Conservation (phyloP, 108 stramenopile species). For the Licmophora abbreviata region DNA sequence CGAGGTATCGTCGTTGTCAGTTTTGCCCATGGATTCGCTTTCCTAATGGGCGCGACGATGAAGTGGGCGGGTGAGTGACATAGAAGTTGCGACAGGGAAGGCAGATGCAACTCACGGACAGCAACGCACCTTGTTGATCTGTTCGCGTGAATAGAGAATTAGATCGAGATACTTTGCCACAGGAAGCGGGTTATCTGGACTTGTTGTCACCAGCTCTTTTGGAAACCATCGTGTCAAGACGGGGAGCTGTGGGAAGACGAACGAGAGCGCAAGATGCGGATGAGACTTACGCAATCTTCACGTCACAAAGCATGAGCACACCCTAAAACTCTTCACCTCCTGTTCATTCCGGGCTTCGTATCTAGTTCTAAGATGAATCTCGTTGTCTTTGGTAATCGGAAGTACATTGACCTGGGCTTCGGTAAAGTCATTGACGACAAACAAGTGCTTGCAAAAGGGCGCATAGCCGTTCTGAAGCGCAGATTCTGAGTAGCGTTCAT, state of each 20-base stretch:
- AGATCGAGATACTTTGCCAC: slow-evolving; percentile 86
- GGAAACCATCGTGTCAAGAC: slow-evolving; percentile 82
- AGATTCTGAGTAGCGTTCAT: slow-evolving; percentile 45
- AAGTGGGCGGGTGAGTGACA: neutral
- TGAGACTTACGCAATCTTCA: neutral
- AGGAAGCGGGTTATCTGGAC: slow-evolving; percentile 39
- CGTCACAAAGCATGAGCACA: slow-evolving; percentile 5
- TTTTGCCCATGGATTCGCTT: slow-evolving; percentile 77
- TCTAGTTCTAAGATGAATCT: slow-evolving; percentile 61
- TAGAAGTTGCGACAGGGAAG: neutral
- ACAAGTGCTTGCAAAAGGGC: slow-evolving; percentile 98
- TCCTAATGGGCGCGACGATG: slow-evolving; percentile 3
- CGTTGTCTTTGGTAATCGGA: slow-evolving; percentile 75
- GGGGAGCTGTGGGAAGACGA: slow-evolving; percentile 35
- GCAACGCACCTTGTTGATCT: slow-evolving; percentile 70
- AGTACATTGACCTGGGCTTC: slow-evolving; percentile 65
- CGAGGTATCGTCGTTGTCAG: slow-evolving; percentile 29
- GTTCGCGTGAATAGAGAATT: slow-evolving; percentile 92
- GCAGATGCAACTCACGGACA: neutral
- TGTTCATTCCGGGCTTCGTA: slow-evolving; percentile 88
- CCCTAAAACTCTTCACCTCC: slow-evolving; percentile 26
- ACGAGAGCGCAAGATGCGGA: neutral
- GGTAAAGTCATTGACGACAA: slow-evolving; percentile 83
- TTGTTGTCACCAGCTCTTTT: slow-evolving; percentile 29
- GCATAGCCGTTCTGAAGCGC: slow-evolving; percentile 88